Base-by-base conservation (phyloP, 345 rosid species). In the Moringa oleifera region DNA sequence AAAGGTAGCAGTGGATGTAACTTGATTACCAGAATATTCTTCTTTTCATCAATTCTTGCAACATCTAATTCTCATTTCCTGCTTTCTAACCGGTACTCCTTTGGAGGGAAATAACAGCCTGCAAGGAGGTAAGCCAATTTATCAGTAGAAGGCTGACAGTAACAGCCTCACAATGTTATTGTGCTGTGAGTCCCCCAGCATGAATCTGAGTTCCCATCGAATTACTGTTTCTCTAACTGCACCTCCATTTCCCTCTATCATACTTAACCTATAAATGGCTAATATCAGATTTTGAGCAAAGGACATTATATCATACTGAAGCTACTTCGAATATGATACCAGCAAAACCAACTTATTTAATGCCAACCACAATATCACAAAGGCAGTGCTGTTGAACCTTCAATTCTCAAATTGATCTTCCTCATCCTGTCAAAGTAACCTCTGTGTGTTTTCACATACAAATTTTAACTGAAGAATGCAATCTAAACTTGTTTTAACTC, bases 51-150 rank as follows among this genome's bases (percentile, higher is more conserved):
- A 58, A 36, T 45, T 16, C 19, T 25, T 37, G 57, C 23, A 0
- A 25, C 17, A 0, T 61, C 46, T 19, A 25, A 46, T 45, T 49
- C 47, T 31, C 61, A 41, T 57, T 22, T 50, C 37, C 11, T 4
- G 37, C n/a, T n/a, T n/a, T 33, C 37, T 33, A 33, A 33, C n/a
- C 6, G 37, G 37, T 33, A 11, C 18, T 37, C 25, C 46, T 15
- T 2, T 25, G 10, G 19, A 47, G 47, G 20, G 21, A 20, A 55
- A 20, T 18, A 25, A 46, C 51, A 22, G 56, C 36, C 63, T 71
- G n/a, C 45, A 51, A 45, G 45, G 21, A 57, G 50, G 18, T 21
- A 58, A 58, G 56, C 55, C 25, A 31, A 66, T 25, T 37, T 25
- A 18, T n/a, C n/a, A n/a, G 41, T 57, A 28, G 19, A 22, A 55